phyloP scores from a whole-genome alignment of 257 asterid species.

The Dorcoceras hygrometricum region DNA sequence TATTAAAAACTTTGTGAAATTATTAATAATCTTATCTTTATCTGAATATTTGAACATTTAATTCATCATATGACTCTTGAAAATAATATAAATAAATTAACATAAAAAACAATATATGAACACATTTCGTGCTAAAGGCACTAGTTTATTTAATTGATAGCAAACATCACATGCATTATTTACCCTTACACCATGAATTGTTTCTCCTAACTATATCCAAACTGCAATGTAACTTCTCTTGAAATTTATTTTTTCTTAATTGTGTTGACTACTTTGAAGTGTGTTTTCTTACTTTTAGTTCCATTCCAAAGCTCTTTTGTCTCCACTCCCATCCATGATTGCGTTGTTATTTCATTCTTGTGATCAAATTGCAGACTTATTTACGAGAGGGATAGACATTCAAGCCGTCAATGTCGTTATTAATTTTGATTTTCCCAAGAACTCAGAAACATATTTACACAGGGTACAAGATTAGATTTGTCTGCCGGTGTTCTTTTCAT shows the following conservation, averaged over 20 bases:
- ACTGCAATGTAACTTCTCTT: background rate
- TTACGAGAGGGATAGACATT: conserved; percentile 82
- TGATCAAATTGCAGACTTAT: conserved; percentile 48
- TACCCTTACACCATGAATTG: background rate
- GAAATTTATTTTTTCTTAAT: background rate
- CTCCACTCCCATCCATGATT: background rate
- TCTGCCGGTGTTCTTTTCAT: background rate
- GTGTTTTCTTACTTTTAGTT: background rate
- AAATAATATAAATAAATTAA: too few relatives aligned
- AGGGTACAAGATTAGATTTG: conserved; percentile 43
- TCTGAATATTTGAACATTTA: too few relatives aligned
- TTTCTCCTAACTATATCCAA: background rate
- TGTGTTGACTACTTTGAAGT: background rate
- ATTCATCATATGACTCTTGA: too few relatives aligned
- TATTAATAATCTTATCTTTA: too few relatives aligned
- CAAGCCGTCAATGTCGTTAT: conserved; percentile 84
- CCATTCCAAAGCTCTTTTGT: background rate
- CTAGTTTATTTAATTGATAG: background rate
- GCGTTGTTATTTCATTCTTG: background rate
- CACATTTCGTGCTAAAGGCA: too few relatives aligned
- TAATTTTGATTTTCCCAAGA: conserved; percentile 83
- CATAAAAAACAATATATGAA: too few relatives aligned
- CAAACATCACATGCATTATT: background rate
- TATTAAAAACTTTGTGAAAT: too few relatives aligned
- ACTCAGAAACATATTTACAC: conserved; percentile 75